Conservation (phyloP, 306 rosid genomes). For the Datisca glomerata region DNA sequence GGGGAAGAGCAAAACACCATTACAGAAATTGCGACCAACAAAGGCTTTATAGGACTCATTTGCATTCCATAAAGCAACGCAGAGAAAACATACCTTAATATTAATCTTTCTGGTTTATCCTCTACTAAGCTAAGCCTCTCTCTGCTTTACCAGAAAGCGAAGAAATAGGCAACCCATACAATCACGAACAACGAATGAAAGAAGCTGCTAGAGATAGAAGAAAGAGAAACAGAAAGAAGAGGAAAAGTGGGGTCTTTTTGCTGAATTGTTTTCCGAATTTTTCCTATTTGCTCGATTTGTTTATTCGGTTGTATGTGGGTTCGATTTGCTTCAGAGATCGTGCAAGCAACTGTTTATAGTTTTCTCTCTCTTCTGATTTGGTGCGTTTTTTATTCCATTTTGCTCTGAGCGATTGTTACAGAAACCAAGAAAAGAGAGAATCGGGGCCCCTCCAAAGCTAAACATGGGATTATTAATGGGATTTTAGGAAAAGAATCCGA, state of each 20-base stretch:
- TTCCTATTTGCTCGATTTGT: not conserved
- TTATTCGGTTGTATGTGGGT: conserved; percentile 6
- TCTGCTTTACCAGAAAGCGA: conserved; percentile 25
- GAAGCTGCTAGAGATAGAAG: conserved; percentile 8
- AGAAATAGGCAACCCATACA: conserved; percentile 18
- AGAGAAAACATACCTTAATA: conserved; percentile 5
- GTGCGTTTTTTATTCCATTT: conserved; percentile 20
- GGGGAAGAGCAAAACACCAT: conserved; percentile 24
- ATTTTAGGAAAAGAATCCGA: too few species aligned
- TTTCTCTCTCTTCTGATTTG: conserved; percentile 9
- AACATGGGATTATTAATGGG: not conserved
- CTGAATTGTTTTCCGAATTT: not conserved
- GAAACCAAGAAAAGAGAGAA: conserved; percentile 17
- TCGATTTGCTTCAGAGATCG: conserved; percentile 29
- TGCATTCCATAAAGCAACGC: conserved; percentile 1
- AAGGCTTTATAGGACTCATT: not conserved
- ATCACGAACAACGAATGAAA: conserved; percentile 7
- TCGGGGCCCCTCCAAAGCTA: conserved; percentile 13
- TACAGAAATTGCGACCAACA: not conserved
- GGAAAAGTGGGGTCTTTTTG: conserved; percentile 6
- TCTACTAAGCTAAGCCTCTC: conserved; percentile 3
- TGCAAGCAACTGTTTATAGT: conserved; percentile 40
- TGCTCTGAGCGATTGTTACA: conserved; percentile 28
- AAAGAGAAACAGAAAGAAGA: not conserved
- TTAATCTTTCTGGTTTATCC: conserved; percentile 8